Base-by-base conservation (phyloP, 1,284 basidiomycete species). In the Cryptococcus amylolentus region DNA sequence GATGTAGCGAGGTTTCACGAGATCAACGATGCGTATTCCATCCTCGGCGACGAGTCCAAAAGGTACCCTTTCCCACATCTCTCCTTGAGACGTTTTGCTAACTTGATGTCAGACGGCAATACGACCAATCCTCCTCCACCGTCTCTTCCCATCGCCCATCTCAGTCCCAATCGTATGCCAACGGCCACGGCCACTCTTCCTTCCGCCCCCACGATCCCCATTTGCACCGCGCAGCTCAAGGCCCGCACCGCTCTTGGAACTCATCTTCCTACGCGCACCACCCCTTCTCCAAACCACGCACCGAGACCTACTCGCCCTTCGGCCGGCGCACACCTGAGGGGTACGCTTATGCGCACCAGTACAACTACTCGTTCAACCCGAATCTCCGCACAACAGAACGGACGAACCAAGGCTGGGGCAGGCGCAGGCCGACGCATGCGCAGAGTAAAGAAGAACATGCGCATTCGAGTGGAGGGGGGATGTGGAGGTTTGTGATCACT, bases 11-110 rank as follows among this genome's bases (percentile, higher is more conserved):
- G 64, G 43, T 78, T 78, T 53, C 70, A 75, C 53, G 64, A 69
- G 49, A 73, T 78, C 54, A 74, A 73, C 54, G 74, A 78, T 57
- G 76, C 76, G 10, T 77, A 78, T 60, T 58, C 62, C 18, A 62
- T 69, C 1, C 62, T 78, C 4, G 74, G 75, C 4, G 70, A 78
- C 52, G 72, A 73, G 20, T 43, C 56, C 4, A 69, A 68, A 44
- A 60, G 76, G 66, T 70, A 44, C 18, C 60, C 60, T 7, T 56
- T 57, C 18, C 56, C 55, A 31, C 58, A 20, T 37, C 7, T 16
- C 38, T 31, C 28, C 37, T 20, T 39, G 49, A 9, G 26, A 28
- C 43, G 35, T 31, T 31, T 10, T 45, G 45, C 55, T 40, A 49
- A 37, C 56, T 26, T 26, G 41, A 43, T 48, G 20, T 14, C 44